phyloP scores from a whole-genome alignment of 2,329 filamentous ascomycete species.

The Tolypocladium nubicola region DNA sequence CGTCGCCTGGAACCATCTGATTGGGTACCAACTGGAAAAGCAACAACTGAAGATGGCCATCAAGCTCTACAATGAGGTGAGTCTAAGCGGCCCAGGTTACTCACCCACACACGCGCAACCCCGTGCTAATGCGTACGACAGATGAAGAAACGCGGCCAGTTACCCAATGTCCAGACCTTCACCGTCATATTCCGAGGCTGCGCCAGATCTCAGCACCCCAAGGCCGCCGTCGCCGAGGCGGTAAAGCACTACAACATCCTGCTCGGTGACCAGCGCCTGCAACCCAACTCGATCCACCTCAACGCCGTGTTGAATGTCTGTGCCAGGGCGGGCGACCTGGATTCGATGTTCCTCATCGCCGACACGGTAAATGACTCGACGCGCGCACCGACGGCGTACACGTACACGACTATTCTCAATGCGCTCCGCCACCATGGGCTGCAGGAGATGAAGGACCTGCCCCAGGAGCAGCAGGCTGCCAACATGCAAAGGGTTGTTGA shows the following conservation, averaged over 20 bases:
- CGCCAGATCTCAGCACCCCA: slow-evolving; percentile 45
- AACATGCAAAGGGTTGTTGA: slow-evolving; percentile 39
- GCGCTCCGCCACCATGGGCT: slow-evolving; percentile 44
- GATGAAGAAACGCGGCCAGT: slow-evolving; percentile 91
- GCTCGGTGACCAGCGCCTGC: slow-evolving; percentile 48
- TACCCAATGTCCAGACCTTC: slow-evolving; percentile 73
- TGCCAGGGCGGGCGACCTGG: slow-evolving; percentile 61
- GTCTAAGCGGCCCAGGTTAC: slow-evolving; percentile 6
- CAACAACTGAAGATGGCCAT: slow-evolving; percentile 54
- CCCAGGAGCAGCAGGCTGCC: slow-evolving; percentile 18
- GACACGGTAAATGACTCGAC: slow-evolving; percentile 57
- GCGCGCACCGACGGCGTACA: slow-evolving; percentile 54
- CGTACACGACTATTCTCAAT: slow-evolving; percentile 77
- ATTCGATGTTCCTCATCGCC: slow-evolving; percentile 68
- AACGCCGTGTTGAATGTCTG: slow-evolving; percentile 86
- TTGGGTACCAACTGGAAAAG: slow-evolving; percentile 58
- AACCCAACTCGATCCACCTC: slow-evolving; percentile 69
- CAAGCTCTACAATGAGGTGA: slow-evolving; percentile 80
- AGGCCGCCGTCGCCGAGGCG: slow-evolving; percentile 55
- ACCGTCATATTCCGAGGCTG: slow-evolving; percentile 74
- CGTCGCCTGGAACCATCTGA: slow-evolving; percentile 82
- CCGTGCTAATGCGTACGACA: slow-evolving; percentile 17
- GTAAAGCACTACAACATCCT: slow-evolving; percentile 71
- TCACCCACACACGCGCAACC: background rate
- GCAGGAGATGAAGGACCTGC: slow-evolving; percentile 14